Evolutionary conservation across 345 rosid genomes (phyloP).

Genomic region (Sonneratia caseolaris): DNA sequence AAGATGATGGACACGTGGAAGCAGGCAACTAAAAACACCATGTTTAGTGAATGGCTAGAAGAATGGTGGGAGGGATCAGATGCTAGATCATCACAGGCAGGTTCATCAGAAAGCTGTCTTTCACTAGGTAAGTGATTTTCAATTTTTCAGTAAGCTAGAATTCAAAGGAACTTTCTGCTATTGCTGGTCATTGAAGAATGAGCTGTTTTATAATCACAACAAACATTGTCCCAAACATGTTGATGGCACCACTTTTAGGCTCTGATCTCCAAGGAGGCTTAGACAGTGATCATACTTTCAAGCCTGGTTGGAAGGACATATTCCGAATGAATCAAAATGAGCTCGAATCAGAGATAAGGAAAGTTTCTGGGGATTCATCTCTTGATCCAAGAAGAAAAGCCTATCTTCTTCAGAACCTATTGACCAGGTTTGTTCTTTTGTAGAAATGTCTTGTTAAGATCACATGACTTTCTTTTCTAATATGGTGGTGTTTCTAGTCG

Average conservation of each 20-base stretch:
- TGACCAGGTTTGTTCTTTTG: constrained; percentile 42
- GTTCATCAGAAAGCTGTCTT: constrained; percentile 34
- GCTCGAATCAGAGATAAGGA: constrained; percentile 61
- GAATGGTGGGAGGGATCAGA: constrained; percentile 56
- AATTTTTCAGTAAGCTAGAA: background rate
- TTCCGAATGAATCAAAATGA: constrained; percentile 75
- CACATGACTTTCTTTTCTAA: background rate
- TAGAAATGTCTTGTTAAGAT: background rate
- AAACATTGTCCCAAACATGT: background rate
- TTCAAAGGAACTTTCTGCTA: constrained; percentile 5
- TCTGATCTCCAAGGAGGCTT: constrained; percentile 46
- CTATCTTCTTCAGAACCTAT: constrained; percentile 53
- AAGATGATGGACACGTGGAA: constrained; percentile 96
- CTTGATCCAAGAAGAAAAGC: constrained; percentile 70
- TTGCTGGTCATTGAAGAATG: background rate
- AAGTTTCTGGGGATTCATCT: constrained; percentile 49
- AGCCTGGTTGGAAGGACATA: constrained; percentile 95
- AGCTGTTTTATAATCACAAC: background rate
- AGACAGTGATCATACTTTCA: constrained; percentile 63
- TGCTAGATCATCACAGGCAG: constrained; percentile 16
- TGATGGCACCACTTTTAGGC: constrained; percentile 17
- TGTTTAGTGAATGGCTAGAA: constrained; percentile 88
- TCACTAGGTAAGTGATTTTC: constrained; percentile 29
- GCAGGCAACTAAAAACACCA: constrained; percentile 88
- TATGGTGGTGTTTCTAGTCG: constrained; percentile 28